These are phyloP conservation scores for Rhodamnia argentea DNA, from an alignment of 345 rosid genomes.

Conservation along the genomic window DNA sequence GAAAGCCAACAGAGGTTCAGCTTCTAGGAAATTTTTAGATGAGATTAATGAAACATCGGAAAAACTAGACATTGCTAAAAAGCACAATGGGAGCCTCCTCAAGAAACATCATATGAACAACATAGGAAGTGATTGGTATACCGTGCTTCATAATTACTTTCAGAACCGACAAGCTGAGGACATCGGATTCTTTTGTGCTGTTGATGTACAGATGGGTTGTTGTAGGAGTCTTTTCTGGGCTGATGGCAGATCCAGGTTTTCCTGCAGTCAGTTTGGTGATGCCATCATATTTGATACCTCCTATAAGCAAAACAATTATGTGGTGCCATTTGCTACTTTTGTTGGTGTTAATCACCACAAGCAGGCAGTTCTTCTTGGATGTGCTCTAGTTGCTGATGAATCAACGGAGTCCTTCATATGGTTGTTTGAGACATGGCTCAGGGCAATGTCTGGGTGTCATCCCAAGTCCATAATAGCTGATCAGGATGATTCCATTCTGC, in stretches of 20 bases:
- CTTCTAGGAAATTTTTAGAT: slow-evolving; percentile 50
- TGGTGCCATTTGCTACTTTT: slow-evolving; percentile 74
- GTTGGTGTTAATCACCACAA: slow-evolving; percentile 83
- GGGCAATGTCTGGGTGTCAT: slow-evolving; percentile 59
- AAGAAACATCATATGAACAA: slow-evolving; percentile 30
- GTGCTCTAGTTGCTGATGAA: slow-evolving; percentile 69
- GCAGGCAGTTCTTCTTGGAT: slow-evolving; percentile 83
- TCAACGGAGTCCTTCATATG: slow-evolving; percentile 60
- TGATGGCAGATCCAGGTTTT: slow-evolving; percentile 81
- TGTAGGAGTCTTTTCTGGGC: slow-evolving; percentile 84
- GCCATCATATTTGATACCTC: slow-evolving; percentile 62
- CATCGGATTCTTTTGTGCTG: slow-evolving; percentile 71
- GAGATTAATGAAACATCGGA: slow-evolving; percentile 40
- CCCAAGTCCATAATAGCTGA: slow-evolving; percentile 78
- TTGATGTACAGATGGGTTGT: slow-evolving; percentile 46
- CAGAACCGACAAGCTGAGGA: slow-evolving; percentile 75
- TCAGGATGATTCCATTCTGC: slow-evolving; percentile 63
- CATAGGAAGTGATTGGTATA: slow-evolving; percentile 71
- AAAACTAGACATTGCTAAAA: slow-evolving; percentile 28
- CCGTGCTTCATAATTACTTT: slow-evolving; percentile 57
- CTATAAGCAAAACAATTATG: slow-evolving; percentile 44
- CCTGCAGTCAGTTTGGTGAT: slow-evolving; percentile 87
- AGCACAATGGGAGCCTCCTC: slow-evolving; percentile 15
- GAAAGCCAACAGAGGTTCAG: slow-evolving; percentile 17
- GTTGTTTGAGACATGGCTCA: slow-evolving; percentile 83